These are phyloP conservation scores for Marchantia paleacea DNA, from an alignment of 225 moss, liverwort and hornwort genomes.

Conservation along the genomic window DNA sequence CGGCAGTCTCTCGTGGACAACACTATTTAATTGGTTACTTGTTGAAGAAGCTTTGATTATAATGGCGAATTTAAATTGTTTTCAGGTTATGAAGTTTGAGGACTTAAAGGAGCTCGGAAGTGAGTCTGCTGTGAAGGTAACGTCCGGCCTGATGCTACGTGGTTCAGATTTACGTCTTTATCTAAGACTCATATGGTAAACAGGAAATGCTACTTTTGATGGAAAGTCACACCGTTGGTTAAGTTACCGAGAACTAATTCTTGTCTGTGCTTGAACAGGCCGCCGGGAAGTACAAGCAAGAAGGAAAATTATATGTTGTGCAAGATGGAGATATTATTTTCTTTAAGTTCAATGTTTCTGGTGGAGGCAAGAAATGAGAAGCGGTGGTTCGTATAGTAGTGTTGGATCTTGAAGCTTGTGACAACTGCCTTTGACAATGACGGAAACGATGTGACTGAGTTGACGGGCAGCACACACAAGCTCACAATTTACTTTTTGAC, in stretches of 20 bases:
- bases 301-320: conserved; percentile 91
- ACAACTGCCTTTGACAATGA: conserved; percentile 22
- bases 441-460: conserved; percentile 7
- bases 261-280: conserved; percentile 39
- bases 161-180: not conserved
- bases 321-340: conserved; percentile 94
- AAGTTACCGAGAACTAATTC: no score
- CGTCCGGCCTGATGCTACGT: not conserved
- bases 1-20: not conserved
- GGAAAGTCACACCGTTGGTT: no score
- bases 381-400: not conserved
- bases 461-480: conserved; percentile 5
- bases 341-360: conserved; percentile 98
- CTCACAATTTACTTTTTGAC: not conserved
- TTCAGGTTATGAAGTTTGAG: conserved; percentile 96
- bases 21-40: not conserved
- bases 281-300: conserved; percentile 96
- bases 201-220: not conserved
- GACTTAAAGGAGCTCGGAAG: conserved; percentile 88
- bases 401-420: conserved; percentile 15
- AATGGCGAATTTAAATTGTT: not conserved
- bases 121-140: conserved; percentile 86
- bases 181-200: not conserved
- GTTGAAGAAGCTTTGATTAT: not conserved
- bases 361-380: conserved; percentile 69